Evolutionary conservation across 305 asterid species (phyloP).

Genomic region (Withania somnifera): DNA sequence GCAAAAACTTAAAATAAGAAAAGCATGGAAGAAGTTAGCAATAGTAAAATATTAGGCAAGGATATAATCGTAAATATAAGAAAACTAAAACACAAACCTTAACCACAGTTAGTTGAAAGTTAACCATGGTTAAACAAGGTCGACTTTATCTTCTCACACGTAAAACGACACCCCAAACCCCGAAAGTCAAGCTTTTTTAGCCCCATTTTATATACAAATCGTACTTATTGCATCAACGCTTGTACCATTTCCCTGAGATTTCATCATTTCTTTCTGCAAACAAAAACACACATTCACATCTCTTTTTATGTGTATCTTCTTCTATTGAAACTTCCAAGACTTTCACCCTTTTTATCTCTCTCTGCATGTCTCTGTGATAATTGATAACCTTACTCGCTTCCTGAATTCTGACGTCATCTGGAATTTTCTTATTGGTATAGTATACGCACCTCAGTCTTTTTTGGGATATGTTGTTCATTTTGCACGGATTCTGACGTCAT

Average conservation of each 20-base stretch:
- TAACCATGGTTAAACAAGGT: not conserved
- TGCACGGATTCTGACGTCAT: not conserved
- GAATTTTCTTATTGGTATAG: not conserved
- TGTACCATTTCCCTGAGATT: not conserved
- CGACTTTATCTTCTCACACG: conserved; percentile 3
- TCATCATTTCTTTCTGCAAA: not conserved
- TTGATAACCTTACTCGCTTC: not conserved
- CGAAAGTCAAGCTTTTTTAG: not conserved
- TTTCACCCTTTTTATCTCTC: not conserved
- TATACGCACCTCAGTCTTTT: not conserved
- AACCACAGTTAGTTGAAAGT: not conserved
- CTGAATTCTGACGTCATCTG: not conserved
- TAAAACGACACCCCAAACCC: not conserved
- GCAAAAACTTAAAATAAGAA: not conserved
- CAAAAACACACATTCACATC: not conserved
- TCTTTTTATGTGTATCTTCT: not conserved
- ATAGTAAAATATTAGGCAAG: not conserved
- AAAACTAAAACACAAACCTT: not conserved
- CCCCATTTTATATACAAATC: not conserved
- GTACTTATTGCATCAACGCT: not conserved
- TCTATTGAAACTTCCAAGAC: not conserved
- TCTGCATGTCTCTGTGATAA: not conserved
- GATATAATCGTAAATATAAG: not conserved
- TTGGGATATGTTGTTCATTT: not conserved
- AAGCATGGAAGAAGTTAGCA: not conserved